Evolutionary conservation across 805 yeast species (phyloP).

Genomic region (Candida jianshihensis): DNA sequence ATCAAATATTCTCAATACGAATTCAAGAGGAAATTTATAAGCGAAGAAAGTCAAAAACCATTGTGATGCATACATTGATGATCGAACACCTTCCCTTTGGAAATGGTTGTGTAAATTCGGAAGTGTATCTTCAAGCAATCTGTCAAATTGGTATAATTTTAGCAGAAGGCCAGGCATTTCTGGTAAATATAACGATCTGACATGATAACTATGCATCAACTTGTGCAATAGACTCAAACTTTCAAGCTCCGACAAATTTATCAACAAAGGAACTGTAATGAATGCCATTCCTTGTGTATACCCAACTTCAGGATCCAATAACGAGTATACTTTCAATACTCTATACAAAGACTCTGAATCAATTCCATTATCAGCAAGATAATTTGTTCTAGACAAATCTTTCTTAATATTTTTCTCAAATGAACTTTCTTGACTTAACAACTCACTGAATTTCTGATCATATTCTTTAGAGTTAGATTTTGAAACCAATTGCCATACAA

Average conservation of each 20-base stretch:
- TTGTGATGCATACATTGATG: constrained; percentile 96
- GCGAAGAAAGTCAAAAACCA: constrained; percentile 96
- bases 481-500: constrained; percentile 87
- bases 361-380: constrained; percentile 46
- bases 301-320: constrained; percentile 89
- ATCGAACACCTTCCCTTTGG: constrained; percentile 76
- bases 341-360: constrained; percentile 63
- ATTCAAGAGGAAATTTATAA: constrained; percentile 85
- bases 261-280: constrained; percentile 73
- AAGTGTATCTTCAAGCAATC: constrained; percentile 67
- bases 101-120: constrained; percentile 75
- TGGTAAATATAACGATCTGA: constrained; percentile 71
- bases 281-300: constrained; percentile 99
- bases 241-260: constrained; percentile 78
- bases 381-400: constrained; percentile 81
- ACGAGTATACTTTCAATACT: constrained; percentile 76
- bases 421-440: constrained; percentile 48
- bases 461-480: constrained; percentile 56
- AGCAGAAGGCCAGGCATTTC: constrained; percentile 93
- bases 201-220: constrained; percentile 78
- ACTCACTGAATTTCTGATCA: constrained; percentile 24
- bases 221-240: constrained; percentile 76
- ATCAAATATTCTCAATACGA: constrained; percentile 84
- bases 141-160: constrained; percentile 82
- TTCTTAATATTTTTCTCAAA: constrained; percentile 74